A percentile compares a stretch with the other conserved stretches of the same genome.
These are phyloP conservation scores for Fusarium sp. DNA, from an alignment of 2,329 filamentous ascomycete species.

Conservation along the genomic window DNA sequence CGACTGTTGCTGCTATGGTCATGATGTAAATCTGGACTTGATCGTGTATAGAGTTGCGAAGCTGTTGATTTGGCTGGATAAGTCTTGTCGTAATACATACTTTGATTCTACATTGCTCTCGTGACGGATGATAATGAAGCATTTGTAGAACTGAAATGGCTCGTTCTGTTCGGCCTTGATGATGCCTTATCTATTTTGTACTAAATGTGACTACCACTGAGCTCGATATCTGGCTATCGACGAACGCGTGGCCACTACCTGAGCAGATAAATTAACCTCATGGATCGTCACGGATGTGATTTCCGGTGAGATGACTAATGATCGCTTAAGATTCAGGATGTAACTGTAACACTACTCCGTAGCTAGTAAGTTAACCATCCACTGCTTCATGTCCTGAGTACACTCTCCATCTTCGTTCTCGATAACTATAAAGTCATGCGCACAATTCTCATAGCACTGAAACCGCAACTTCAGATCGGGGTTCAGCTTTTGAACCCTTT, in stretches of 20 bases:
- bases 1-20: background rate
- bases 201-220: background rate
- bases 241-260: accelerated
- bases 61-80: background rate
- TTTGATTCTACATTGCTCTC: background rate
- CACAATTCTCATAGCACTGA: background rate
- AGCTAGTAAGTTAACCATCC: background rate
- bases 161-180: no score
- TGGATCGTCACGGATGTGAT: background rate
- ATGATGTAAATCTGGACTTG: background rate
- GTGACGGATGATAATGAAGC: accelerated
- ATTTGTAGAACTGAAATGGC: no score
- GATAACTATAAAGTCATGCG: background rate
- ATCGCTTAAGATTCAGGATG: background rate
- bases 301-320: background rate
- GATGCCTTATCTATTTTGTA: background rate
- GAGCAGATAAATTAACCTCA: background rate
- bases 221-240: background rate
- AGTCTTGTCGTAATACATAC: background rate
- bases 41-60: background rate
- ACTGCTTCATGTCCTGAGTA: background rate
- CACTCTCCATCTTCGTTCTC: background rate
- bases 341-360: background rate
- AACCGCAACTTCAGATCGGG: background rate
- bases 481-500: background rate